Evolutionary conservation across 768 basidiomycete genomes (phyloP).

Genomic region (Russula emetica): DNA sequence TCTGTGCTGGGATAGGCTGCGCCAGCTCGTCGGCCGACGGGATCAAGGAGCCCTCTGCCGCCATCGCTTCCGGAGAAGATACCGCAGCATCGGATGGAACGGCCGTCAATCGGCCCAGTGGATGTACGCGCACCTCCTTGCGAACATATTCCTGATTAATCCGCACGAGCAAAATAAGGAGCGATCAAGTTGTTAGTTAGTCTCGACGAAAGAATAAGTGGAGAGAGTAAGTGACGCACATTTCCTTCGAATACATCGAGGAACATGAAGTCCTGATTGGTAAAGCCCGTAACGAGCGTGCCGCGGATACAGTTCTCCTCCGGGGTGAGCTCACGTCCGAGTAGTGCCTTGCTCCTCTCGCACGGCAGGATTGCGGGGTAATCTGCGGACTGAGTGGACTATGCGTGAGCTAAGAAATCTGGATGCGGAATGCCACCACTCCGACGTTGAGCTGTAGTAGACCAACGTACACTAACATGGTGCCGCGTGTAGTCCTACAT

Average conservation of each 20-base stretch:
- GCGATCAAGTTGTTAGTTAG: background rate
- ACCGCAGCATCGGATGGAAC: slow-evolving; percentile 27
- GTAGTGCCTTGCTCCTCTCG: slow-evolving; percentile 39
- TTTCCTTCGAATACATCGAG: slow-evolving; percentile 82
- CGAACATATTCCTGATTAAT: slow-evolving; percentile 66
- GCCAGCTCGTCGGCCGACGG: slow-evolving; percentile 37
- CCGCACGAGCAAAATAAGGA: background rate
- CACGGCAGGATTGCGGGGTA: slow-evolving; percentile 82
- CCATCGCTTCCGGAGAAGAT: background rate
- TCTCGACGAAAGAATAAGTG: background rate
- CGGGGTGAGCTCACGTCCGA: slow-evolving; percentile 41
- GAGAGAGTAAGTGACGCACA: slow-evolving; percentile 42
- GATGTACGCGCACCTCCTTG: slow-evolving; percentile 49
- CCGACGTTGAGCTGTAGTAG: background rate
- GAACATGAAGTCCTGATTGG: slow-evolving; percentile 52
- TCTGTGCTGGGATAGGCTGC: slow-evolving; percentile 48
- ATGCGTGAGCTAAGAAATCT: background rate
- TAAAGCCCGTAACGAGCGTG: slow-evolving; percentile 71
- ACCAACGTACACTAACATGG: slow-evolving; percentile 54
- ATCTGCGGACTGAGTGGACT: slow-evolving; percentile 49
- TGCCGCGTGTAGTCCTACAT: slow-evolving; percentile 75
- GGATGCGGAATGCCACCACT: background rate
- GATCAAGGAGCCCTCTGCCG: slow-evolving; percentile 35
- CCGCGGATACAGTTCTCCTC: slow-evolving; percentile 76
- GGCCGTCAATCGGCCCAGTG: slow-evolving; percentile 43